phyloP scores from a whole-genome alignment of 2,329 filamentous ascomycete species.

The Falciphora oryzae region DNA sequence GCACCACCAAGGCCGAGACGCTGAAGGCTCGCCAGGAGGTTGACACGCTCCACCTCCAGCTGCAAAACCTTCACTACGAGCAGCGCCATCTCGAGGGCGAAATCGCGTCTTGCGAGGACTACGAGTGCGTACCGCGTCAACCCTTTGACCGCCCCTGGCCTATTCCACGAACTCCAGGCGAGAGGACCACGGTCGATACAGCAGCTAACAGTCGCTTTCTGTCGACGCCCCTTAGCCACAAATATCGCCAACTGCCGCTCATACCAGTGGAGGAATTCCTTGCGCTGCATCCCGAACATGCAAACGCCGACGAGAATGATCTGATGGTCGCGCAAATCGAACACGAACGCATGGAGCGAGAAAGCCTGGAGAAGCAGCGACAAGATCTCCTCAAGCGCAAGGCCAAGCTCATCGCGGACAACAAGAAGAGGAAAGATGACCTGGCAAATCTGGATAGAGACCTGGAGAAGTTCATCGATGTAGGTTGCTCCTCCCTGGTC shows the following conservation, averaged over 20 bases:
- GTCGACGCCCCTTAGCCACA: slow-evolving; percentile 53
- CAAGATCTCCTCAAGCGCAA: slow-evolving; percentile 66
- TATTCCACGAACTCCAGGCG: too few relatives aligned
- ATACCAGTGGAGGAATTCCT: slow-evolving; percentile 82
- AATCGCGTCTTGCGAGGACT: slow-evolving; percentile 84
- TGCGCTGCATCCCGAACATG: slow-evolving; percentile 65
- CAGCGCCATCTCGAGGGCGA: slow-evolving; percentile 86
- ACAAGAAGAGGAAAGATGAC: slow-evolving; percentile 91
- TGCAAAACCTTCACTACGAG: slow-evolving; percentile 96
- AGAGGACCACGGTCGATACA: background rate
- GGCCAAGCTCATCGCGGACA: slow-evolving; percentile 59
- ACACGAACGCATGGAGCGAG: slow-evolving; percentile 79
- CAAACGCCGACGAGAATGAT: slow-evolving; percentile 66
- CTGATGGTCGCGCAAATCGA: slow-evolving; percentile 88
- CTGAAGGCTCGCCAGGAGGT: slow-evolving; percentile 86
- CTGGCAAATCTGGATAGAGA: slow-evolving; percentile 86
- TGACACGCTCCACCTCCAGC: slow-evolving; percentile 81
- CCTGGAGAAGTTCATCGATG: slow-evolving; percentile 89
- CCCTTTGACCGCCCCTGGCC: background rate
- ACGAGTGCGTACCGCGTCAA: slow-evolving; percentile 61
- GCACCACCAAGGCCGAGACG: slow-evolving; percentile 80
- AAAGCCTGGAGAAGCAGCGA: slow-evolving; percentile 78
- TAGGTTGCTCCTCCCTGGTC: slow-evolving; percentile 33
- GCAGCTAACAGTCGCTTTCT: background rate
- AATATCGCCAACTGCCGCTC: slow-evolving; percentile 79